Conservation (phyloP, 2,329 filamentous ascomycete species). For the Aspergillus japonicus region DNA sequence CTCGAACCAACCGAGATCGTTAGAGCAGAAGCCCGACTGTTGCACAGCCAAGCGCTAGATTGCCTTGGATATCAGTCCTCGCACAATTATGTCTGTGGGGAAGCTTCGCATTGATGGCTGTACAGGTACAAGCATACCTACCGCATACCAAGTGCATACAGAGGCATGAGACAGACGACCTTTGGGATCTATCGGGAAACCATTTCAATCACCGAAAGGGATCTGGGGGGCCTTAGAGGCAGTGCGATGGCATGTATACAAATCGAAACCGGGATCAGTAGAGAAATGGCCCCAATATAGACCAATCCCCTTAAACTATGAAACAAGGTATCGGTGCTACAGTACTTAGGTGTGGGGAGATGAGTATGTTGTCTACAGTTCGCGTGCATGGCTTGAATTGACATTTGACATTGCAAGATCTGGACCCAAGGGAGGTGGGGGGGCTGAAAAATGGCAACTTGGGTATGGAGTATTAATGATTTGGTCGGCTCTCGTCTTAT, state of each 20-base stretch:
- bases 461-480: no score
- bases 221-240: no score
- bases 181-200: no score
- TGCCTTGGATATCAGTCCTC: constrained; percentile 7
- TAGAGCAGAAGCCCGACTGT: not conserved
- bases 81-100: constrained; percentile 5
- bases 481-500: no score
- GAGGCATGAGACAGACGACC: no score
- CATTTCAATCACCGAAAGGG: no score
- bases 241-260: no score
- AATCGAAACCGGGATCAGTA: no score
- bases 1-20: constrained; percentile 6
- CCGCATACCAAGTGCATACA: not conserved
- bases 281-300: not conserved
- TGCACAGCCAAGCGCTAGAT: constrained; percentile 8
- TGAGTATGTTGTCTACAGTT: not conserved
- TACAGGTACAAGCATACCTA: constrained; percentile 3
- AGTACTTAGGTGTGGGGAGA: no score
- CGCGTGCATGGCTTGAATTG: not conserved
- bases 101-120: constrained; percentile 4
- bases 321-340: no score
- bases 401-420: not conserved
- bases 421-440: not conserved
- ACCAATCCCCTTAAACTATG: not conserved
- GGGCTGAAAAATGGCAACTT: not conserved